Evolutionary conservation across 495 filamentous ascomycete genomes (phyloP), one percentile per base, ranked within the genome.

Genomic region (Aspergillus coremiiformis): DNA sequence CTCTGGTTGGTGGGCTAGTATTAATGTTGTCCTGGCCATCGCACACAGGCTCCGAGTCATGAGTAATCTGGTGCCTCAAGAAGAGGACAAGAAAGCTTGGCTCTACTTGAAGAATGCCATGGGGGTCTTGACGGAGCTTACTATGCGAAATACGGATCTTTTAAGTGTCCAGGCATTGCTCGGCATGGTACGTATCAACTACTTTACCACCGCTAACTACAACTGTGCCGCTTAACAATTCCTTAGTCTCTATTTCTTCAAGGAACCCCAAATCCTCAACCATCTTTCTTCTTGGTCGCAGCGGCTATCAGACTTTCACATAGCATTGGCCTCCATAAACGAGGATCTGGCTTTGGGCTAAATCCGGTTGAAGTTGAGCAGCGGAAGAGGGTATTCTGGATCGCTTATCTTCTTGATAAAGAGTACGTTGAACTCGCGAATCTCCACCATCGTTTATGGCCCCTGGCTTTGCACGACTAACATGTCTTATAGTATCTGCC

Each of bases 311-410:
- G 93, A 47, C 76, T 95, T 12, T 88, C 93, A 12, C 91, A 96
- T 60, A 95, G 84, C 66, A 96, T 98, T 57, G 93, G 93, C 21
- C 75, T 98, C 39, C 93, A 98, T 69, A 96, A 96, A 66, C 79
- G 86, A 51, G 92, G 90, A 14, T 90, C 86, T 22, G 85, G 85
- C 1, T 96, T 97, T 66, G 90, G 91, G 53, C 74, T 98, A 37
- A 95, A 91, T 59, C 81, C 84, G 12, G 84, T 89, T 17, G 93
- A 98, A 63, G 85, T 90, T 39, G 94, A 98, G 66, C 93, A 98
- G 68, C 80, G 93, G 27, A 96, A 96, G 71, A 75, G 93, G 56
- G 93, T 97, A 2, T 98, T 97, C 60, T 98, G 93, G 93, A 96
- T 98, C 60, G 90, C 87, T 11, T 98, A 98, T 62, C 82, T 95